These are phyloP conservation scores for Microstegium vimineum DNA, from an alignment of 176 grass and related monocot genomes.

Conservation along the genomic window DNA sequence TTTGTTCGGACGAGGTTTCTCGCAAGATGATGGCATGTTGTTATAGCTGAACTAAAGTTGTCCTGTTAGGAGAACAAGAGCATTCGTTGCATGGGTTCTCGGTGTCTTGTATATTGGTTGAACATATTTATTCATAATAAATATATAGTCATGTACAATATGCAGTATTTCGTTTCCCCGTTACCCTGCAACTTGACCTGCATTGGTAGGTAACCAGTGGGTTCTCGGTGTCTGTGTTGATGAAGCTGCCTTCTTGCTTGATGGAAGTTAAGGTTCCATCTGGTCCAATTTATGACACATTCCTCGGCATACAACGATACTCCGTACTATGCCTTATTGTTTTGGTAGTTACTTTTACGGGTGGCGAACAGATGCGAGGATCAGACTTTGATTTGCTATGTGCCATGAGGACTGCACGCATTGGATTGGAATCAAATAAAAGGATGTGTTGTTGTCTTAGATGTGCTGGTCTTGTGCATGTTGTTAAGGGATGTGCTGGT, in stretches of 20 bases:
- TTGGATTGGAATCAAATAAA: not conserved
- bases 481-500: not conserved
- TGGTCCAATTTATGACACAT: not conserved
- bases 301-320: not conserved
- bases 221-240: too few relatives aligned
- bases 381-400: not conserved
- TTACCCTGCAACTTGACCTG: not conserved
- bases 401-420: not conserved
- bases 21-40: slow-evolving; percentile 5
- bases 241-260: not conserved
- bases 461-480: not conserved
- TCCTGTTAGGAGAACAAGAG: slow-evolving; percentile 3
- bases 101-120: slow-evolving; percentile 38
- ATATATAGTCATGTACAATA: slow-evolving; percentile 13
- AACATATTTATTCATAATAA: slow-evolving; percentile 32
- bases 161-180: not conserved
- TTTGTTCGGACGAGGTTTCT: slow-evolving; percentile 9
- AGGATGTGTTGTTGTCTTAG: not conserved
- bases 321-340: not conserved
- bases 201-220: not conserved
- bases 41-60: slow-evolving; percentile 32
- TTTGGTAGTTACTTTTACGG: not conserved
- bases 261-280: not conserved
- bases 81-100: slow-evolving; percentile 14
- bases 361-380: not conserved